phyloP scores from a whole-genome alignment of 2,329 filamentous ascomycete genomes.

The Fusarium multiceps region DNA sequence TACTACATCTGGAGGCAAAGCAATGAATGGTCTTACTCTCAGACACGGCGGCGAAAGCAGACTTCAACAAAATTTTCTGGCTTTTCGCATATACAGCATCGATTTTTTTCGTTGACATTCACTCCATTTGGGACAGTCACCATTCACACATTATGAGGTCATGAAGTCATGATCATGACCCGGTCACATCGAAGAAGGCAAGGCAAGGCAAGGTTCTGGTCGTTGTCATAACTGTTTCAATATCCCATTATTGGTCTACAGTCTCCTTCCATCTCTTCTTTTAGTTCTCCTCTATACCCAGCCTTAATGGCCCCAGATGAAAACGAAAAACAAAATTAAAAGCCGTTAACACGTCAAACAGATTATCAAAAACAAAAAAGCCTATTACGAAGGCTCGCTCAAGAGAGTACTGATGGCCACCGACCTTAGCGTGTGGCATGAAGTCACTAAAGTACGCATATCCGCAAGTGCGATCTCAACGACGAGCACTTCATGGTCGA shows the following conservation, averaged over 20 bases:
- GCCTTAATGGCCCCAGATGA: conserved; percentile 29
- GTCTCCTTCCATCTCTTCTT: conserved; percentile 34
- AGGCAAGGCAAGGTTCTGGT: conserved; percentile 10
- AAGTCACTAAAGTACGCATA: conserved; percentile 32
- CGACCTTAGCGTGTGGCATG: conserved; percentile 31
- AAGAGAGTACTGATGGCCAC: conserved; percentile 38
- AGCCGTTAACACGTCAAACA: conserved; percentile 46
- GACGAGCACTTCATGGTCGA: conserved; percentile 39
- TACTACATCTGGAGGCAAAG: background rate
- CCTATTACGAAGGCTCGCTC: conserved; percentile 35
- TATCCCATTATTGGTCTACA: conserved; percentile 36
- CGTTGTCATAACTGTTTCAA: conserved; percentile 22
- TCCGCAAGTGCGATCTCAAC: conserved; percentile 36
- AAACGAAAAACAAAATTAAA: conserved; percentile 44
- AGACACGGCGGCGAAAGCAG: background rate
- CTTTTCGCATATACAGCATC: background rate
- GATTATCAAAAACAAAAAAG: conserved; percentile 42
- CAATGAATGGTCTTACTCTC: background rate
- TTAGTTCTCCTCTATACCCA: conserved; percentile 39
- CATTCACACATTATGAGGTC: background rate
- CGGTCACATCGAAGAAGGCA: background rate
- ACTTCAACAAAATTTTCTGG: background rate
- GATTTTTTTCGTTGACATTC: background rate
- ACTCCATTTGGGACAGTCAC: background rate
- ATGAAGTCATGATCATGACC: conserved; percentile 5